Evolutionary conservation across 441 rosid species (phyloP), one percentile per base, ranked within the genome.

Genomic region (Bruguiera hainesii): DNA sequence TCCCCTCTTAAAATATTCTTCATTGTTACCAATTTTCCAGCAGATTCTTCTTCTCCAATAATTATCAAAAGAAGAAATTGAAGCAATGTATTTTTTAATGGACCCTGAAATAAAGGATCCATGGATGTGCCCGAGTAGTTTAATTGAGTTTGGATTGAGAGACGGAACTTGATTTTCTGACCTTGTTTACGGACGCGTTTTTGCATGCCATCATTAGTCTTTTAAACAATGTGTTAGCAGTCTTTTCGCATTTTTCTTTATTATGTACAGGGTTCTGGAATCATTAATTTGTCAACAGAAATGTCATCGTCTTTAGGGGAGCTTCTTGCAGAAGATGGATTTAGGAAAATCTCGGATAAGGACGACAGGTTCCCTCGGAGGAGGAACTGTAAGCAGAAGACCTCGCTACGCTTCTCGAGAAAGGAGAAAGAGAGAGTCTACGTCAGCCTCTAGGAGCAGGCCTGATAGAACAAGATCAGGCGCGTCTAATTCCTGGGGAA

Each of bases 281-380:
- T 53, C 53, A 28, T 30, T 21, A 21, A 20, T 53, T 53, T 21
- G 29, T 53, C 20, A n/a, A 70, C 46, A 49, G 53, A 58, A 33
- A 85, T 81, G 90, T 82, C 84, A 35, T 78, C 90, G 37, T 85
- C 91, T 35, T 74, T 83, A 79, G 89, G 76, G 76, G 81, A 85
- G 56, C 87, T 88, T 76, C 90, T 88, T 46, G 81, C 78, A 51
- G 79, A 81, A 75, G 93, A 88, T 67, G 90, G 90, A 48, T 85
- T 88, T 68, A 73, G 73, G 81, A 64, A 75, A 73, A 67, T 73
- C 78, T 23, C 66, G 57, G 67, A 49, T 67, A 37, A 65, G 75
- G 71, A 50, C 78, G 18, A 81, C 83, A 75, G 56, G 79, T 42
- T 79, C 85, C 15, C 73, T 79, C 39, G 57, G 56, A 23, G 76